Evolutionary conservation across 352 stramenopile genomes (phyloP), one percentile per base, ranked within the genome.

Genomic region (Globisporangium irregulare): DNA sequence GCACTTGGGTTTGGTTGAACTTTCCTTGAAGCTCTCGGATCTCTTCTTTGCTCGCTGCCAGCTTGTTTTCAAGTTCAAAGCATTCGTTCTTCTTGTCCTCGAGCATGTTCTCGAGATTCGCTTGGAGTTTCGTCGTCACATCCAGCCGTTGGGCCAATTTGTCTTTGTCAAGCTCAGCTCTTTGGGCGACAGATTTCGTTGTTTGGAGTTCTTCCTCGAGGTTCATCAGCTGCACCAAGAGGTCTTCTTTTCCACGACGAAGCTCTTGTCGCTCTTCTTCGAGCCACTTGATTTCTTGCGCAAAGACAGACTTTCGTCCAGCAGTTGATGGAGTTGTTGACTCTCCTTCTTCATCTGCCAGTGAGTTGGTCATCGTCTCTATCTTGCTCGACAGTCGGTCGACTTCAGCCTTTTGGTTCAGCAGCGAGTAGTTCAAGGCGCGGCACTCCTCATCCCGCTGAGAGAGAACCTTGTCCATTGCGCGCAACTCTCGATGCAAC

Each of bases 371-470:
- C 20, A 83, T n/a, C 2, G 64, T 68, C 5, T 83, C 72, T 5
- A 83, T 8, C 41, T 77, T 76, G 32, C n/a, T 68, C 55, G 64
- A 78, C 32, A 92, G 70, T 34, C 80, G 76, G 43, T 92, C 82
- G 1, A 90, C 58, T 50, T 93, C 83, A 54, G 73, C 68, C 48
- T 84, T 86, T 43, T 87, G 79, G 48, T 86, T 73, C 9, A 80
- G 41, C 5, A 92, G 24, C 6, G 83, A 75, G 50, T 80, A 80
- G 55, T 92, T 86, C 29, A 93, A 69, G 4, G 75, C 72, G 2
- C 80, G 78, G 22, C 80, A 91, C 66, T 93, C 86, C n/a, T 89
- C 76, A 12, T 95, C 85, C 2, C 85, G 84, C 53, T 93, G 74
- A 9, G 73, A 75, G 12, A 95, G 46, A 20, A 91, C 62, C 55